A percentile compares a stretch with the other conserved stretches of the same genome.
Conservation (phyloP, 768 basidiomycete genomes). For the Amanita thiersii region DNA sequence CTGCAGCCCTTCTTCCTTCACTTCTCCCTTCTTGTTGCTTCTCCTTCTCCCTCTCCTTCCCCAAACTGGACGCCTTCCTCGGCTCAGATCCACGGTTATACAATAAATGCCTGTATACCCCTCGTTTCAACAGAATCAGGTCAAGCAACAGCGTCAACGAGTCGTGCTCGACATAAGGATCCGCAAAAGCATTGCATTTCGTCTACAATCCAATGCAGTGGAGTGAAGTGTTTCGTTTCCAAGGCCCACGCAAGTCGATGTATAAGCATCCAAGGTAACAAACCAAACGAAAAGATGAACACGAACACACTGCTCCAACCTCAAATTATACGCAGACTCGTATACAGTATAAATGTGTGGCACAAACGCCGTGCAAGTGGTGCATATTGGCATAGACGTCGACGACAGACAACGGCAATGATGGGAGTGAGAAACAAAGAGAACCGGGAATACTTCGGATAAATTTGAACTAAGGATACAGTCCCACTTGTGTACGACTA, state of each 20-base stretch:
- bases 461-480: too few species aligned
- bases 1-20: slow-evolving; percentile 2
- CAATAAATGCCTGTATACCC: slow-evolving; percentile 73
- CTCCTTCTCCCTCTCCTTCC: slow-evolving; percentile 10
- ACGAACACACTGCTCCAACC: slow-evolving; percentile 81
- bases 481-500: too few species aligned
- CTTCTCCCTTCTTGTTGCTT: neutral
- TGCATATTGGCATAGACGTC: slow-evolving; percentile 69
- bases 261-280: neutral
- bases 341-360: slow-evolving; percentile 77
- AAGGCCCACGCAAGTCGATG: too few species aligned
- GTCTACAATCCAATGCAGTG: too few species aligned
- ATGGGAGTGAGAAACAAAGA: neutral
- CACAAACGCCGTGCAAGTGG: slow-evolving; percentile 57
- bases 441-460: too few species aligned
- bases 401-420: neutral
- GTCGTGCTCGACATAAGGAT: slow-evolving; percentile 86
- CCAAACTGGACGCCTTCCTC: slow-evolving; percentile 26
- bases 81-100: slow-evolving; percentile 74
- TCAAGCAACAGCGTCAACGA: slow-evolving; percentile 65
- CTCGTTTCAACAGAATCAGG: slow-evolving; percentile 74
- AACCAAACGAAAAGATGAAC: slow-evolving; percentile 6
- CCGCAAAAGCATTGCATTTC: slow-evolving; percentile 60
- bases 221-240: slow-evolving; percentile 1
- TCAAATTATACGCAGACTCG: slow-evolving; percentile 66